Evolutionary conservation across 768 basidiomycete genomes (phyloP).

Genomic region (Lyophyllum atratum): DNA sequence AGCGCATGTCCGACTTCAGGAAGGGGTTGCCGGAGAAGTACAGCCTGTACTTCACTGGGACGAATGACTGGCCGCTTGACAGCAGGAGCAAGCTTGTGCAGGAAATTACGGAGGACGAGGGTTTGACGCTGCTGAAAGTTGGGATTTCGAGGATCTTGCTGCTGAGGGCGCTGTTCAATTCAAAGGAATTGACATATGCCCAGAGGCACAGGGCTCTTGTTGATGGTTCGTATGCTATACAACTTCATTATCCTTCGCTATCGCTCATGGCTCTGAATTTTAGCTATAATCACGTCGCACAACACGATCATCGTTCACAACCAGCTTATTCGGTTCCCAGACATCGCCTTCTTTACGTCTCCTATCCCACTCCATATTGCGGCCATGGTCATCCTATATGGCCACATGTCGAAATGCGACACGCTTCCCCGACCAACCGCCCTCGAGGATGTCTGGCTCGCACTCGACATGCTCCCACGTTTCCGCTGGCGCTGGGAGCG

Average conservation of each 20-base stretch:
- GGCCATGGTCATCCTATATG: slow-evolving; percentile 89
- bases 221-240: slow-evolving; percentile 59
- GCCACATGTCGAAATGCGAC: slow-evolving; percentile 80
- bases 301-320: slow-evolving; percentile 86
- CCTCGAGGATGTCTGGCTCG: slow-evolving; percentile 83
- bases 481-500: slow-evolving; percentile 94
- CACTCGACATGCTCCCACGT: slow-evolving; percentile 84
- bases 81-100: slow-evolving; percentile 66
- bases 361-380: slow-evolving; percentile 89
- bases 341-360: slow-evolving; percentile 86
- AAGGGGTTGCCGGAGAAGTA: slow-evolving; percentile 71
- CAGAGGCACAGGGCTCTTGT: slow-evolving; percentile 71
- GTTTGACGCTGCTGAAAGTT: slow-evolving; percentile 80
- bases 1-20: slow-evolving; percentile 72
- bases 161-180: slow-evolving; percentile 77
- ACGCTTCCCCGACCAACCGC: slow-evolving; percentile 64
- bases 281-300: slow-evolving; percentile 84
- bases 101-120: slow-evolving; percentile 78
- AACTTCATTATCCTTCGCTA: background rate
- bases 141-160: slow-evolving; percentile 80
- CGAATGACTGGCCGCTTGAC: slow-evolving; percentile 72
- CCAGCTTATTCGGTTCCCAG: slow-evolving; percentile 80
- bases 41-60: slow-evolving; percentile 75
- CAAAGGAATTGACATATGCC: slow-evolving; percentile 65
- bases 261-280: background rate